phyloP scores from a whole-genome alignment of 306 rosid genomes.

The Begonia masoniana region DNA sequence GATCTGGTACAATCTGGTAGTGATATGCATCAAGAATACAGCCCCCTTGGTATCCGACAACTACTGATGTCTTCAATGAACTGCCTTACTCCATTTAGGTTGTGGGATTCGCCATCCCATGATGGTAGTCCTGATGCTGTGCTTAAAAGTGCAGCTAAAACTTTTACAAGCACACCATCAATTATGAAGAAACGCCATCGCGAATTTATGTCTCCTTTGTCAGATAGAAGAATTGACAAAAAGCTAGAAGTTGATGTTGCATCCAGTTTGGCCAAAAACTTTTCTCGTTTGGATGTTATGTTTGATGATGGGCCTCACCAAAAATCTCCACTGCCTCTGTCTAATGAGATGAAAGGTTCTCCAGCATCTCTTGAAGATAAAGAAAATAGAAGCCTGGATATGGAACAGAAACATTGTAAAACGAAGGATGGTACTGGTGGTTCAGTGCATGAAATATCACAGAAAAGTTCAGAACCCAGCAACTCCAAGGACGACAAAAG shows the following conservation, averaged over 20 bases:
- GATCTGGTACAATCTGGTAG: constrained; percentile 74
- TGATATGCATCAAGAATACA: constrained; percentile 93
- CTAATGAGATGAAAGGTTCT: constrained; percentile 21
- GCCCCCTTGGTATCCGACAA: constrained; percentile 96
- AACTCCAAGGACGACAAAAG: constrained; percentile 24
- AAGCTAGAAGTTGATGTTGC: constrained; percentile 53
- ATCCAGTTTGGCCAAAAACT: constrained; percentile 39
- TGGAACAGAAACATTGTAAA: constrained; percentile 18
- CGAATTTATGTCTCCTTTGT: constrained; percentile 73
- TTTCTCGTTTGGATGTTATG: constrained; percentile 74
- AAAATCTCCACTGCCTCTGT: constrained; percentile 24
- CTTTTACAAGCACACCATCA: constrained; percentile 75
- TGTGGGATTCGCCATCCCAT: constrained; percentile 83
- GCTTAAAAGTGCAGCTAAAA: constrained; percentile 83
- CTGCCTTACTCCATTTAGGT: constrained; percentile 77
- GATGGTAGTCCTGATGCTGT: constrained; percentile 73
- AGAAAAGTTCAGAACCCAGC: constrained; percentile 16
- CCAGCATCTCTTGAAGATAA: constrained; percentile 27
- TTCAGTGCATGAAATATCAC: constrained; percentile 17
- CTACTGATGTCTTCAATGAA: constrained; percentile 84
- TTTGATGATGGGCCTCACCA: constrained; percentile 40
- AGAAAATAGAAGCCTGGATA: constrained; percentile 31
- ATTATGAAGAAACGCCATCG: constrained; percentile 83
- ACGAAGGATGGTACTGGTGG: constrained; percentile 16
- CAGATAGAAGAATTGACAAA: constrained; percentile 71